Evolutionary conservation across 2,329 filamentous ascomycete genomes (phyloP).

Genomic region (Cladosporium colombiae): DNA sequence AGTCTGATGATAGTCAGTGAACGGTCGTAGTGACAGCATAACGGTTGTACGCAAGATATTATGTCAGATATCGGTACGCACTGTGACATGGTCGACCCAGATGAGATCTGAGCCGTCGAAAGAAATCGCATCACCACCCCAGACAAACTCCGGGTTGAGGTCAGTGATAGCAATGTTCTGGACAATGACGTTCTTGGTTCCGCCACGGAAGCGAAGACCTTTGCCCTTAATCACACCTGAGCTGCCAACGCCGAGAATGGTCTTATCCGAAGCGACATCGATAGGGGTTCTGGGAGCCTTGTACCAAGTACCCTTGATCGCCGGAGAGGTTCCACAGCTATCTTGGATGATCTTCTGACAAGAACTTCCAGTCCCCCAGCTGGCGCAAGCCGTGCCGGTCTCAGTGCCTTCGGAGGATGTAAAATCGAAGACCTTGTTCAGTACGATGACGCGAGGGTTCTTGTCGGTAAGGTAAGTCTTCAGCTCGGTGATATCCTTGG

Average conservation of each 20-base stretch:
- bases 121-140: conserved; percentile 38
- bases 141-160: conserved; percentile 37
- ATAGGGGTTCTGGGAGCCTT: neutral
- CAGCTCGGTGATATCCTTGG: neutral
- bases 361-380: conserved; percentile 54
- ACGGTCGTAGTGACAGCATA: neutral
- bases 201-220: conserved; percentile 40
- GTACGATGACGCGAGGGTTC: neutral
- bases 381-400: conserved; percentile 57
- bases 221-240: conserved; percentile 41
- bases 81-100: conserved; percentile 35
- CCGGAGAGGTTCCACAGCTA: conserved; percentile 48
- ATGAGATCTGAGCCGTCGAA: conserved; percentile 33
- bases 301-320: neutral
- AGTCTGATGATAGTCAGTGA: conserved; percentile 35
- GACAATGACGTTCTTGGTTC: conserved; percentile 39
- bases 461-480: neutral
- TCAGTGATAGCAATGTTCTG: conserved; percentile 40
- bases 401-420: conserved; percentile 33
- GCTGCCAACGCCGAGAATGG: conserved; percentile 40
- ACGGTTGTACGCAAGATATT: neutral
- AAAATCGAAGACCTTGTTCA: conserved; percentile 49
- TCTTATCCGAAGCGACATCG: conserved; percentile 36
- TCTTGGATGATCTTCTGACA: conserved; percentile 53
- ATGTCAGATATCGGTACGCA: neutral